phyloP scores from a whole-genome alignment of 1,284 basidiomycete species.

The Apiotrichum domesticum region DNA sequence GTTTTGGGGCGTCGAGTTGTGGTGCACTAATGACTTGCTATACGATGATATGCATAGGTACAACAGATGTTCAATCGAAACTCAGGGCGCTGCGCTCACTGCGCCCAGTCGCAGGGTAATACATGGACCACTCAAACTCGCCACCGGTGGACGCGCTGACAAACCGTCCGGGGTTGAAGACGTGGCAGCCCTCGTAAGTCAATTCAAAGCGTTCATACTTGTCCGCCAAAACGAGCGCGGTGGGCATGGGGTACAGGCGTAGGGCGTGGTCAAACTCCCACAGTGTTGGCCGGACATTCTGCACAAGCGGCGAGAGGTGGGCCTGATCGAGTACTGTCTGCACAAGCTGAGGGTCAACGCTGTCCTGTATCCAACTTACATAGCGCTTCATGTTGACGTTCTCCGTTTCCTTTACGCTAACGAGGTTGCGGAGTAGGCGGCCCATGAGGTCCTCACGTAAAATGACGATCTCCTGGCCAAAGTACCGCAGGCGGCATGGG shows the following conservation, averaged over 20 bases:
- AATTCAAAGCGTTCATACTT: conserved; percentile 93
- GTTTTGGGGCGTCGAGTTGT: too few relatives aligned
- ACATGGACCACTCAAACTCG: conserved; percentile 76
- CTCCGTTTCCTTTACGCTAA: conserved; percentile 71
- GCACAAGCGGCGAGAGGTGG: conserved; percentile 79
- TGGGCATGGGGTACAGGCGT: conserved; percentile 90
- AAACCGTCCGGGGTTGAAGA: conserved; percentile 94
- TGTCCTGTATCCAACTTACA: conserved; percentile 51
- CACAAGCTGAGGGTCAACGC: conserved; percentile 59
- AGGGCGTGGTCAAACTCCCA: conserved; percentile 90
- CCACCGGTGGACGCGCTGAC: conserved; percentile 54
- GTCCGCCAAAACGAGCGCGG: conserved; percentile 89
- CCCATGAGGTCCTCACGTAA: conserved; percentile 92
- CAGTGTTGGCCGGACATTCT: conserved; percentile 76
- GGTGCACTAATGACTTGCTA: too few relatives aligned
- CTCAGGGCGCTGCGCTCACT: conserved; percentile 37
- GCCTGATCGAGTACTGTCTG: conserved; percentile 88
- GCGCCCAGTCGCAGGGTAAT: conserved; percentile 57
- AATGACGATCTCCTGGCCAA: conserved; percentile 91
- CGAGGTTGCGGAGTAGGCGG: conserved; percentile 83
- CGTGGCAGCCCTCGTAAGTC: conserved; percentile 97
- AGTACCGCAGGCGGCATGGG: conserved; percentile 91
- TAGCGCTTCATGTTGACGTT: conserved; percentile 79
- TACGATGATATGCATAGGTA: too few relatives aligned
- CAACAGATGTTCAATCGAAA: conserved; percentile 6